Percentiles rank a stretch among this genome's conserved stretches.
phyloP scores from a whole-genome alignment of 345 rosid genomes.

The Anacardium occidentale region DNA sequence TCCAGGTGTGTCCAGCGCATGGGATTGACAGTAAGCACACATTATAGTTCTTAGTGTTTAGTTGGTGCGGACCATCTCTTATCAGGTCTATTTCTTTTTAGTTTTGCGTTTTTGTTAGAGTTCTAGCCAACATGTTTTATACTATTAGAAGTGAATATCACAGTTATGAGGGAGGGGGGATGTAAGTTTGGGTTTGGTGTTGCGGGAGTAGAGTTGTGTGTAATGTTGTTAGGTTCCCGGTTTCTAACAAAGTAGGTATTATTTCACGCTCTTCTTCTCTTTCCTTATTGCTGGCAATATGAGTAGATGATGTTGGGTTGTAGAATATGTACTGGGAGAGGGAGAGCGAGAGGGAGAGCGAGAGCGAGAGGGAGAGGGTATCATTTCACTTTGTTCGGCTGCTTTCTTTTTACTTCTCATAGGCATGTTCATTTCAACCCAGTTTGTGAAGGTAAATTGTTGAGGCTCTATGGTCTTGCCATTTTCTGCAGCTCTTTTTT shows the following conservation, averaged over 20 bases:
- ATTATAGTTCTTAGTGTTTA: slow-evolving; percentile 17
- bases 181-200: slow-evolving; percentile 28
- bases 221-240: slow-evolving; percentile 32
- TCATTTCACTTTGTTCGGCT: background rate
- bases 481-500: slow-evolving; percentile 16
- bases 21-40: slow-evolving; percentile 47
- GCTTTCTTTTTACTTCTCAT: slow-evolving; percentile 18
- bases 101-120: slow-evolving; percentile 21
- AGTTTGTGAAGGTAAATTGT: slow-evolving; percentile 20
- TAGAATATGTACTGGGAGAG: slow-evolving; percentile 36
- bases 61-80: slow-evolving; percentile 24
- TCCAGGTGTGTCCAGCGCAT: slow-evolving; percentile 63
- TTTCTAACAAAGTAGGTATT: slow-evolving; percentile 34
- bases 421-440: slow-evolving; percentile 41
- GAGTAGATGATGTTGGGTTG: slow-evolving; percentile 32
- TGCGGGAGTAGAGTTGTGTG: slow-evolving; percentile 32
- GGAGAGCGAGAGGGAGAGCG: slow-evolving; percentile 26
- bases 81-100: slow-evolving; percentile 8
- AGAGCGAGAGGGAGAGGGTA: slow-evolving; percentile 22
- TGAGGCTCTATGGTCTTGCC: slow-evolving; percentile 16
- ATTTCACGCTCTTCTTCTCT: slow-evolving; percentile 16
- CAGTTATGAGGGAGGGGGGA: slow-evolving; percentile 34
- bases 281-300: slow-evolving; percentile 9
- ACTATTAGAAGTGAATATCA: slow-evolving; percentile 29
- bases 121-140: slow-evolving; percentile 22